Base-by-base conservation (phyloP, 1,284 basidiomycete species). In the Anthracocystis setariae region DNA sequence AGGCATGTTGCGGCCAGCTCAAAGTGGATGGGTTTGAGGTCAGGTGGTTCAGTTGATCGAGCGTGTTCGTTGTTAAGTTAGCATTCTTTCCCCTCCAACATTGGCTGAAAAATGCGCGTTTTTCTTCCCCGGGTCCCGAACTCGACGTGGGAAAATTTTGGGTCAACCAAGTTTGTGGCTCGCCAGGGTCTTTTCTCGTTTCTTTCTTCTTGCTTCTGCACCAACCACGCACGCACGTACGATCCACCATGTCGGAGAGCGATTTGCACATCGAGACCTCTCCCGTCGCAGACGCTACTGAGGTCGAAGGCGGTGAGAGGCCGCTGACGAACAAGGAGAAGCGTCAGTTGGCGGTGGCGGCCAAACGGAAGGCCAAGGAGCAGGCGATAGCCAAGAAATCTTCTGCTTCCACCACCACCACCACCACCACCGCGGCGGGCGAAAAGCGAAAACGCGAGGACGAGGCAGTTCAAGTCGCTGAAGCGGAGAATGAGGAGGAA, bases 371-470 rank as follows among this genome's bases (percentile, higher is more conserved):
- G 46, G 70, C 64, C 12, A 71, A 68, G n/a, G 63, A 72, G 42
- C 37, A 54, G 2, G 65, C 59, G 17, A 59, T 46, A 20, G 45
- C 48, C 35, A 37, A 37, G n/a, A 37, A 37, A 15, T 9, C 5
- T 9, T 37, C 37, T 35, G 23, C 44, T 23, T 9, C 43, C 9
- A n/a, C 29, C 25, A 4, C 24, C 12, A 24, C 29, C 32, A 37
- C 12, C 23, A 17, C 47, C 23, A 3, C 29, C 5, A 5, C 45
- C 21, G 2, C 42, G 12, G 5, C 35, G 5, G 50, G 39, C 2
- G 17, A 35, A n/a, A 58, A 56, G 35, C 50, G 87, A 83, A 39
- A 92, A 87, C 0, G 86, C 86, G 13, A 90, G 73, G 2, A 87
- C 84, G 91, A 90, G 45, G 2, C 90, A 88, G 3, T 72, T 25